phyloP scores from a whole-genome alignment of 2,329 filamentous ascomycete species.

The Metarhizium robertsii region DNA sequence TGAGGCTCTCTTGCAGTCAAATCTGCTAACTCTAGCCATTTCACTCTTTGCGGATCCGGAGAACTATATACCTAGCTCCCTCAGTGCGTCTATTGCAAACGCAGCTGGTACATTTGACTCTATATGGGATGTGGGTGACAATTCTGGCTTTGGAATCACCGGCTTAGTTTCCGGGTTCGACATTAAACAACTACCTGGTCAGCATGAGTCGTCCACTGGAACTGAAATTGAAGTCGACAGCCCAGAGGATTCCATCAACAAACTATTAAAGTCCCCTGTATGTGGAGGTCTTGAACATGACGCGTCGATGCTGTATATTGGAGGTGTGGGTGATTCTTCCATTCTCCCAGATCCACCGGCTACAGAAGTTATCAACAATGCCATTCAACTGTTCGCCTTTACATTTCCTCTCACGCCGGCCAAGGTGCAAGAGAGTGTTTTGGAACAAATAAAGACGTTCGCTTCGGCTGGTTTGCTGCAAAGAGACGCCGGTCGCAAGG shows the following conservation, averaged over 20 bases:
- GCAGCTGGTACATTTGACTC: constrained; percentile 85
- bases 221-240: constrained; percentile 41
- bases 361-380: constrained; percentile 90
- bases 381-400: constrained; percentile 87
- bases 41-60: constrained; percentile 90
- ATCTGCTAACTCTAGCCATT: constrained; percentile 79
- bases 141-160: constrained; percentile 88
- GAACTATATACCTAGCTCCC: constrained; percentile 71
- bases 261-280: constrained; percentile 57
- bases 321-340: constrained; percentile 31
- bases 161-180: constrained; percentile 73
- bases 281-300: constrained; percentile 85
- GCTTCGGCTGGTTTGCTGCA: constrained; percentile 71
- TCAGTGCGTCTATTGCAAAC: constrained; percentile 86
- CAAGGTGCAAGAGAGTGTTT: constrained; percentile 89
- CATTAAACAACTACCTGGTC: constrained; percentile 59
- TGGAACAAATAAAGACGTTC: constrained; percentile 89
- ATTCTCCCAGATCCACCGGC: constrained; percentile 65
- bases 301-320: constrained; percentile 68
- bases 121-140: constrained; percentile 91
- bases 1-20: constrained; percentile 83
- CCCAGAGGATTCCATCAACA: constrained; percentile 56
- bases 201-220: constrained; percentile 44
- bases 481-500: constrained; percentile 77
- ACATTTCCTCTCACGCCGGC: constrained; percentile 80